Evolutionary conservation across 1,139 yeast genomes (phyloP), one percentile per base, ranked within the genome.

Genomic region (Sugiyamaella paludigena): DNA sequence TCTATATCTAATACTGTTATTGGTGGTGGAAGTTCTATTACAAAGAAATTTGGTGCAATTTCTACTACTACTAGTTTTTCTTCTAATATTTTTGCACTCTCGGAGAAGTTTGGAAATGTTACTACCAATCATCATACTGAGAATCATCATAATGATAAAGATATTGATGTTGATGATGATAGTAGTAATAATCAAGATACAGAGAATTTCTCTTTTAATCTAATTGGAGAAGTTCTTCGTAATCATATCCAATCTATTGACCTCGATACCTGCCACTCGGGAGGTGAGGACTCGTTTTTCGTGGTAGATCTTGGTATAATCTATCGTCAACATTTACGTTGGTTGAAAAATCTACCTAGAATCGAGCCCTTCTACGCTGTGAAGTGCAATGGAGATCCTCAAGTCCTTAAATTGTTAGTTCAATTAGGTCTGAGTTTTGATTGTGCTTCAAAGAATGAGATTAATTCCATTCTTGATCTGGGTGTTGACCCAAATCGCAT

Each of bases 361-460:
- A 83, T 92, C 40, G 78, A 79, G 49, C 96, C 98, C 30, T 83
- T 76, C 67, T 92, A 89, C 69, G 98, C 98, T 26, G 94, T 92
- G 59, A 92, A 92, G 70, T 92, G 98, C 72, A 92, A 92, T 72
- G 87, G 91, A 43, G 83, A 88, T 65, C 58, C 71, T 7, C 72
- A 73, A 51, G 81, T 92, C 13, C 68, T 92, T 54, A 67, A 72
- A 49, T 67, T 77, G 39, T 74, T 92, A 57, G 81, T 80, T 12
- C 56, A 69, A 1, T 67, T 83, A 56, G 95, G 92, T 12, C 77
- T 82, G 49, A 86, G 86, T 53, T 92, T 92, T 65, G 98, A 92
- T 67, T 92, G 98, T 72, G 98, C 98, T 11, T 87, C 96, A 31
- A 83, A 85, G 64, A 76, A 77, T 56, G 98, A 92, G 70, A 87